Percentiles rank a stretch among this genome's conserved stretches.
Evolutionary conservation across 768 basidiomycete genomes (phyloP).

Genomic region (Naganishia vaughanmartiniae): DNA sequence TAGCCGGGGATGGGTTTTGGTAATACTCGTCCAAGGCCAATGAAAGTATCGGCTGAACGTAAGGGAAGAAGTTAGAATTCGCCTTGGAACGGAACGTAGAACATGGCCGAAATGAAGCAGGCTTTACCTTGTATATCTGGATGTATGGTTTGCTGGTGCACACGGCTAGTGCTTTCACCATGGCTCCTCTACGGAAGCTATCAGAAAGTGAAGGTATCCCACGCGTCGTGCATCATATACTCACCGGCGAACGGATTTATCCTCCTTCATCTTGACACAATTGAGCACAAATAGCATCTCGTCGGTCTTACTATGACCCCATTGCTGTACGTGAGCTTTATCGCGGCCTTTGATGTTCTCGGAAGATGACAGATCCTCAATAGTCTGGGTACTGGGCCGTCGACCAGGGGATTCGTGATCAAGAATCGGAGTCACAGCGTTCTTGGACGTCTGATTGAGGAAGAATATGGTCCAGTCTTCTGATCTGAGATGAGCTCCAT

Average conservation of each 20-base stretch:
- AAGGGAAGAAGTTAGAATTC: slow-evolving; percentile 1
- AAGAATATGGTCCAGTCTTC: slow-evolving; percentile 99
- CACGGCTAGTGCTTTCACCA: slow-evolving; percentile 90
- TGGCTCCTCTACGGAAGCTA: slow-evolving; percentile 66
- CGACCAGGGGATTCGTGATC: slow-evolving; percentile 52
- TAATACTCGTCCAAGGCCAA: slow-evolving; percentile 96
- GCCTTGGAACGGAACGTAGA: too few species aligned
- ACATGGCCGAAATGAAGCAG: neutral
- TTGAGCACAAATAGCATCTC: slow-evolving; percentile 84
- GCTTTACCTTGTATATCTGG: slow-evolving; percentile 83
- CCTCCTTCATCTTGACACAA: slow-evolving; percentile 85
- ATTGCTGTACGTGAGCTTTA: neutral
- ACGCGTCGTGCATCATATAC: slow-evolving; percentile 30
- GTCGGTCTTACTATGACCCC: slow-evolving; percentile 33
- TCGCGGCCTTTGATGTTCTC: neutral
- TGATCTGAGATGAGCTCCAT: slow-evolving; percentile 88
- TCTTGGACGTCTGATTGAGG: slow-evolving; percentile 87
- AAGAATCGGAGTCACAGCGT: slow-evolving; percentile 77
- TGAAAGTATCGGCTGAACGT: slow-evolving; percentile 74
- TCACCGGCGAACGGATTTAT: slow-evolving; percentile 74
- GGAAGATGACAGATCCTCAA: neutral
- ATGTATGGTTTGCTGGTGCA: slow-evolving; percentile 91
- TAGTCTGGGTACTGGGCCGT: neutral
- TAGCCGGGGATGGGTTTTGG: slow-evolving; percentile 79
- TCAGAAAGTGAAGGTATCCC: neutral